Evolutionary conservation across 23 red algal species (phyloP).

Genomic region (Agarophyton chilense): DNA sequence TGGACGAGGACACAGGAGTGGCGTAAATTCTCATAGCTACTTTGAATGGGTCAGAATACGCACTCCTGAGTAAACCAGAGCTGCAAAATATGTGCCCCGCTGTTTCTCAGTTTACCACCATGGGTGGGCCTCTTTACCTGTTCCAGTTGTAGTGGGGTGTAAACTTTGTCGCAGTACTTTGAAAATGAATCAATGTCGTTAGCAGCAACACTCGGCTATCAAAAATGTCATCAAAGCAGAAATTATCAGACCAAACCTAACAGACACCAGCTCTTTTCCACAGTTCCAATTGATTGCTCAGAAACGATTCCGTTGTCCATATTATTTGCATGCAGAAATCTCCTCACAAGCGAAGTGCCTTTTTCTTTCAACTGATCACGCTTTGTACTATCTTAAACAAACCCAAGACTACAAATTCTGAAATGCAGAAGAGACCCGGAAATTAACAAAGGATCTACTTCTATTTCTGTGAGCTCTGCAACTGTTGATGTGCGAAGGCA

Average conservation of each 20-base stretch:
- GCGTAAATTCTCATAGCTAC: constrained; percentile 11
- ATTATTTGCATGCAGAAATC: not conserved
- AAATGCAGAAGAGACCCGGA: no score
- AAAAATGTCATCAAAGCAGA: not conserved
- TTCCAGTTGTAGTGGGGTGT: not conserved
- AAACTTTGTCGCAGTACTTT: not conserved
- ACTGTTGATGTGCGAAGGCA: not conserved
- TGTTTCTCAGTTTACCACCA: not conserved
- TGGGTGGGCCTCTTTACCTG: not conserved
- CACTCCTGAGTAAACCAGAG: not conserved
- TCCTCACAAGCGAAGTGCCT: not conserved
- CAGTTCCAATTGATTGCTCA: no score
- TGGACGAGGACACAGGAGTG: constrained; percentile 1
- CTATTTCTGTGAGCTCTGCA: not conserved
- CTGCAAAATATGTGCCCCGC: no score
- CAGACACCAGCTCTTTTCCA: no score
- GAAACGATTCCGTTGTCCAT: not conserved
- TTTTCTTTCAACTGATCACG: not conserved
- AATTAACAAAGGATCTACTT: no score
- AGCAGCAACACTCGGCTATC: not conserved
- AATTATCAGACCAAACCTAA: not conserved
- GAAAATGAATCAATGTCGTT: not conserved
- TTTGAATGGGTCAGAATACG: constrained; percentile 2
- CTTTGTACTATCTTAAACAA: not conserved
- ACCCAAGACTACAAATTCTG: not conserved